Evolutionary conservation across 768 basidiomycete genomes (phyloP).

Genomic region (Suillus hirtellus): DNA sequence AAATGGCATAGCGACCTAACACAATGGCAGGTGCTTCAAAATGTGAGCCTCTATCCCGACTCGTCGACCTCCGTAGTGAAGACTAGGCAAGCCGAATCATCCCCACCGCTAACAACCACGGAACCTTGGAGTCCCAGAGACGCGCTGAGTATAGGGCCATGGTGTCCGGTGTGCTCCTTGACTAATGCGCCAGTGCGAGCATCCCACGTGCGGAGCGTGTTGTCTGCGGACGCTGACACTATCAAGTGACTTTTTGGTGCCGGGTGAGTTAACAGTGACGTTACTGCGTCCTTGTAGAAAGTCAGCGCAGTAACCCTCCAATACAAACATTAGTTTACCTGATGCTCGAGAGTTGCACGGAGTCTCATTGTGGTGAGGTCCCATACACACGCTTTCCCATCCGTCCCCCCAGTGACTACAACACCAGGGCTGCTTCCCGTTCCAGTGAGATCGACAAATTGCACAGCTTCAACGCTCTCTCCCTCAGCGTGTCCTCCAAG

Average conservation of each 20-base stretch:
- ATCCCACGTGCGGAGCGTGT: constrained; percentile 89
- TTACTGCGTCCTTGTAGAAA: constrained; percentile 75
- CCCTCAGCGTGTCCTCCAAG: constrained; percentile 84
- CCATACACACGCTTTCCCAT: constrained; percentile 94
- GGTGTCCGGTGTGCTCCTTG: constrained; percentile 82
- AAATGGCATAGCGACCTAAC: neutral
- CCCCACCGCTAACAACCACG: constrained; percentile 84
- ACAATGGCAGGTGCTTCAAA: neutral
- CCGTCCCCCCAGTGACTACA: constrained; percentile 86
- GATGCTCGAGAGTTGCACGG: constrained; percentile 78
- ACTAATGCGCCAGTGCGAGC: constrained; percentile 78
- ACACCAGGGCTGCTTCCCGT: constrained; percentile 58
- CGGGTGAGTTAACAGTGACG: constrained; percentile 73
- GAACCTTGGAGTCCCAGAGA: constrained; percentile 69
- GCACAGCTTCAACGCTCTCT: constrained; percentile 86
- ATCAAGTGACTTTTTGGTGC: constrained; percentile 74
- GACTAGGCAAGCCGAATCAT: constrained; percentile 86
- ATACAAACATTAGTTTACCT: constrained; percentile 47
- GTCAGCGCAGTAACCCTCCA: constrained; percentile 1
- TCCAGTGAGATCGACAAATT: constrained; percentile 75
- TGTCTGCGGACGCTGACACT: constrained; percentile 86
- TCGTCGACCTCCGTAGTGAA: constrained; percentile 58
- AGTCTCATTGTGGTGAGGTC: constrained; percentile 86
- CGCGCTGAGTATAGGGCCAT: constrained; percentile 71
- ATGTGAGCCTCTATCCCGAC: constrained; percentile 9